Conservation (phyloP, 441 rosid species). For the Populus hybrid region DNA sequence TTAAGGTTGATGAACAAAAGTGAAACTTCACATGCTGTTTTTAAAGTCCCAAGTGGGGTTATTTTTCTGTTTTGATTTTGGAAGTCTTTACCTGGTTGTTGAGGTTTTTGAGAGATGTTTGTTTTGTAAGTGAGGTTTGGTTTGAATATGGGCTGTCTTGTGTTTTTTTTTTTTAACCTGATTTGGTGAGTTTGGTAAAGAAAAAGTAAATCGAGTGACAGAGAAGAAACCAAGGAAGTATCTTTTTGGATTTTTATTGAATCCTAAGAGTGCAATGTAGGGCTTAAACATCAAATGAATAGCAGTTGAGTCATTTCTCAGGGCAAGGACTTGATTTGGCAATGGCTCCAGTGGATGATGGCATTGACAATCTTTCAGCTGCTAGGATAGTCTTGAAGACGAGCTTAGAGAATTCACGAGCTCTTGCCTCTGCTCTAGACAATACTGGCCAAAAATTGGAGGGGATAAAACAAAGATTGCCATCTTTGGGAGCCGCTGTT, state of each 20-base stretch:
- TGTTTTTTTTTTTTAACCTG: constrained; percentile 12
- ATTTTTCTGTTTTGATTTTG: not conserved
- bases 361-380: constrained; percentile 37
- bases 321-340: not conserved
- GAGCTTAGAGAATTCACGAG: constrained; percentile 59
- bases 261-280: no score
- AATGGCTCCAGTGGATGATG: constrained; percentile 40
- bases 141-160: constrained; percentile 35
- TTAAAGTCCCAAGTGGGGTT: not conserved
- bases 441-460: constrained; percentile 43
- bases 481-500: constrained; percentile 38
- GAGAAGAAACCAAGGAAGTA: constrained; percentile 22
- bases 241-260: not conserved
- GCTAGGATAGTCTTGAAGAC: constrained; percentile 43
- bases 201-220: constrained; percentile 23
- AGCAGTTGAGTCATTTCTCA: not conserved
- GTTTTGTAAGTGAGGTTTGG: constrained; percentile 63
- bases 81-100: constrained; percentile 19
- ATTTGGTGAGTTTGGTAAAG: constrained; percentile 45
- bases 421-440: constrained; percentile 37
- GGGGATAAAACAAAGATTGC: constrained; percentile 30
- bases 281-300: not conserved
- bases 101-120: constrained; percentile 30
- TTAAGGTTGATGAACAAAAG: not conserved
- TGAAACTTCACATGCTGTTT: not conserved